Percentiles rank a stretch among this genome's conserved stretches.
These are phyloP conservation scores for Kalmanozyma brasiliensis DNA, from an alignment of 1,284 basidiomycete genomes.

Conservation along the genomic window DNA sequence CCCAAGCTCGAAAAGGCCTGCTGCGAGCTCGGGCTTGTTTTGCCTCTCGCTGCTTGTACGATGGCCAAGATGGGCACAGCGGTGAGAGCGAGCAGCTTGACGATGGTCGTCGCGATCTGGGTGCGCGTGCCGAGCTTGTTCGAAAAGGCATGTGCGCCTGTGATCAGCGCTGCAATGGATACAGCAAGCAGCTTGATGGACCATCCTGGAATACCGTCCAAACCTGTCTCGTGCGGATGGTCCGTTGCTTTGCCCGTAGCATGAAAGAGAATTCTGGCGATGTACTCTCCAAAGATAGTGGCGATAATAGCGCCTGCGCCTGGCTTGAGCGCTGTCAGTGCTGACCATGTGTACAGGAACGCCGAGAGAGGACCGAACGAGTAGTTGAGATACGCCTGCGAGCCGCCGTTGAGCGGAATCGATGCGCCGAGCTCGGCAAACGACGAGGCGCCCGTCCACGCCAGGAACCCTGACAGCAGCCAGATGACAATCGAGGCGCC, in stretches of 20 bases:
- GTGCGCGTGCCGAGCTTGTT: slow-evolving; percentile 82
- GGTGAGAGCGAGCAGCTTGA: slow-evolving; percentile 79
- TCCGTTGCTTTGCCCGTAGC: slow-evolving; percentile 67
- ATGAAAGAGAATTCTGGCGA: slow-evolving; percentile 74
- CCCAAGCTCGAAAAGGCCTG: slow-evolving; percentile 50
- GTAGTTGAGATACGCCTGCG: slow-evolving; percentile 76
- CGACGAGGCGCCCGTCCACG: slow-evolving; percentile 73
- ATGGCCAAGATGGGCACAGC: slow-evolving; percentile 79
- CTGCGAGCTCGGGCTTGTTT: slow-evolving; percentile 42
- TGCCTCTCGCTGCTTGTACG: slow-evolving; percentile 77
- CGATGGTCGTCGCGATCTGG: slow-evolving; percentile 83
- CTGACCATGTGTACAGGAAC: slow-evolving; percentile 72
- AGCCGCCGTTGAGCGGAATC: slow-evolving; percentile 71
- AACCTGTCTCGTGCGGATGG: slow-evolving; percentile 77
- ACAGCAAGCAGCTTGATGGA: slow-evolving; percentile 89
- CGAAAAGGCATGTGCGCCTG: slow-evolving; percentile 80
- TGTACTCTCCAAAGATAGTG: slow-evolving; percentile 77
- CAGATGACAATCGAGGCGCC: slow-evolving; percentile 63
- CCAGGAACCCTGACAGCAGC: slow-evolving; percentile 58
- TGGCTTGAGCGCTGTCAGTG: slow-evolving; percentile 70
- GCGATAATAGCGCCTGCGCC: slow-evolving; percentile 74
- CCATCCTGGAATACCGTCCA: slow-evolving; percentile 85
- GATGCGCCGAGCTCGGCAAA: slow-evolving; percentile 72
- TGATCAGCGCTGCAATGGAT: slow-evolving; percentile 78
- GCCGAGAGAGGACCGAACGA: slow-evolving; percentile 77